Conservation (phyloP, 768 basidiomycete genomes). For the Basidioascus undulatus region DNA sequence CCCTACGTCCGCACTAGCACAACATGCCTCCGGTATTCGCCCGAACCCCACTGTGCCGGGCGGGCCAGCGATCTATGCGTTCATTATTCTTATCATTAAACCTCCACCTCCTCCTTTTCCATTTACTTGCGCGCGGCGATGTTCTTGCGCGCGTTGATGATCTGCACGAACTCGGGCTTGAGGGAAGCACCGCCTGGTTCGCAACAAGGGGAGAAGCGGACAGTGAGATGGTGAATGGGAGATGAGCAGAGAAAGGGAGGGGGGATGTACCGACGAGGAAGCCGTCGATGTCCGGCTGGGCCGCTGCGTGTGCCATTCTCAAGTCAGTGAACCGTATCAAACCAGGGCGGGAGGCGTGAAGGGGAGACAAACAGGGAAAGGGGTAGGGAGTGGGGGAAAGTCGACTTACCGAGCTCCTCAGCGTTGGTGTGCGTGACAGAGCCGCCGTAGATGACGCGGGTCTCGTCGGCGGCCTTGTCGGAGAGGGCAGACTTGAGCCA, state of each 20-base stretch:
- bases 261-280: conserved; percentile 52
- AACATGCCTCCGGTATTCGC: too few relatives aligned
- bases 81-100: too few relatives aligned
- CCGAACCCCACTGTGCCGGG: too few relatives aligned
- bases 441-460: conserved; percentile 86
- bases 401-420: conserved; percentile 50
- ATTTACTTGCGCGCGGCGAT: too few relatives aligned
- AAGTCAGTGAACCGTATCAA: background rate
- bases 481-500: conserved; percentile 47
- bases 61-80: too few relatives aligned
- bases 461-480: conserved; percentile 37
- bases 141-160: conserved; percentile 34
- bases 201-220: too few relatives aligned
- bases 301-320: conserved; percentile 24
- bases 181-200: conserved; percentile 90
- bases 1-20: too few relatives aligned
- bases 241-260: too few relatives aligned
- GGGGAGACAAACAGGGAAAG: background rate
- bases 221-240: too few relatives aligned
- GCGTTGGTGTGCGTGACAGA: conserved; percentile 75
- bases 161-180: conserved; percentile 87
- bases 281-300: conserved; percentile 68
- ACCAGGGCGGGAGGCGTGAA: background rate
- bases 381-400: background rate
- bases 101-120: too few relatives aligned